Evolutionary conservation across 2,329 filamentous ascomycete genomes (phyloP).

Genomic region (Fusarium graminum): DNA sequence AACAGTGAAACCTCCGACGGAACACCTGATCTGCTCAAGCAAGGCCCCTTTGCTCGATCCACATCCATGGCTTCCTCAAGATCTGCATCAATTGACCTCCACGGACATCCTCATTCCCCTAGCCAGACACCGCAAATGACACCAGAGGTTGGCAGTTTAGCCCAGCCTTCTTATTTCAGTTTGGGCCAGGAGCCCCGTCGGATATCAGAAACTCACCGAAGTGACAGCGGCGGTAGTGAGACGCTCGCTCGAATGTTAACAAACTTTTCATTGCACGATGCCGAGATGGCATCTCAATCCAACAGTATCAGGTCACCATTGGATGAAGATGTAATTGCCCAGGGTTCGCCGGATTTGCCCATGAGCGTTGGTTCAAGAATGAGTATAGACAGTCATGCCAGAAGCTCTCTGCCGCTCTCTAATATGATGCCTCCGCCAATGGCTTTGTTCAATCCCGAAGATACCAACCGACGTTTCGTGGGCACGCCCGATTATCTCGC

Average conservation of each 20-base stretch:
- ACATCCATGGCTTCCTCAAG: constrained; percentile 90
- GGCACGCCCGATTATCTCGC: constrained; percentile 97
- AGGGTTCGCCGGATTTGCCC: constrained; percentile 81
- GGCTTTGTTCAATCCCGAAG: constrained; percentile 95
- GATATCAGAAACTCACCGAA: constrained; percentile 81
- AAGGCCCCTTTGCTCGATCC: constrained; percentile 88
- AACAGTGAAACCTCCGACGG: constrained; percentile 81
- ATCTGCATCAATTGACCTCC: constrained; percentile 92
- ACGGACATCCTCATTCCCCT: constrained; percentile 79
- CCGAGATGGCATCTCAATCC: constrained; percentile 57
- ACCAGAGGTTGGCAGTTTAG: constrained; percentile 73
- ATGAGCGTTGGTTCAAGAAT: constrained; percentile 54
- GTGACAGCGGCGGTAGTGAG: constrained; percentile 93
- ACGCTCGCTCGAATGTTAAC: constrained; percentile 85
- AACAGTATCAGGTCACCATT: constrained; percentile 70
- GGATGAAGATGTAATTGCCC: constrained; percentile 81
- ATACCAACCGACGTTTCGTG: constrained; percentile 92
- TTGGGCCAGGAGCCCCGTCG: constrained; percentile 76
- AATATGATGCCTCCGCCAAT: constrained; percentile 90
- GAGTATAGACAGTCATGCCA: constrained; percentile 53
- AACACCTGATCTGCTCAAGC: constrained; percentile 92
- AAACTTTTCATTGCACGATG: constrained; percentile 79
- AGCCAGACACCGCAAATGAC: constrained; percentile 88
- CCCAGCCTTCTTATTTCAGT: constrained; percentile 94
- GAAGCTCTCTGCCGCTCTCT: constrained; percentile 60